These are phyloP conservation scores for Suillus spraguei DNA, from an alignment of 768 basidiomycete genomes.

Conservation along the genomic window DNA sequence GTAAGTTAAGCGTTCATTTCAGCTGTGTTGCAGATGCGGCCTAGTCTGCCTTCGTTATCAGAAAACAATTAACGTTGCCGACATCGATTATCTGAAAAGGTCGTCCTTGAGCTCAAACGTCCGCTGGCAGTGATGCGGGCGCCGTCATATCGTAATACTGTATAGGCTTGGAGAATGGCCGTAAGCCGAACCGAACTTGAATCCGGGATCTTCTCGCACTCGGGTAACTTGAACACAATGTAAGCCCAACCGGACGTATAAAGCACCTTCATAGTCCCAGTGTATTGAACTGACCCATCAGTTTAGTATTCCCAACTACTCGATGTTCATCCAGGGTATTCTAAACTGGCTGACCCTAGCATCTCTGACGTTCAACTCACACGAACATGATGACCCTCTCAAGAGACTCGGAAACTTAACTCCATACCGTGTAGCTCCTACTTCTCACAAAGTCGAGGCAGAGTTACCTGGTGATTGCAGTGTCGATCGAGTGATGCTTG, in stretches of 20 bases:
- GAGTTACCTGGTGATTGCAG: constrained; percentile 33
- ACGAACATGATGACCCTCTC: neutral
- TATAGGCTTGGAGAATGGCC: neutral
- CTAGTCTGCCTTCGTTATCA: neutral
- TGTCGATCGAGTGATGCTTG: constrained; percentile 37
- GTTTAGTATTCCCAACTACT: neutral
- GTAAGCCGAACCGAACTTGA: neutral
- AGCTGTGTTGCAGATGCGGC: too few species aligned
- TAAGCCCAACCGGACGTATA: neutral
- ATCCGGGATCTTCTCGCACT: neutral
- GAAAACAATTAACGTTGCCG: neutral
- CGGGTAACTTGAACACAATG: neutral
- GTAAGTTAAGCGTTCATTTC: too few species aligned
- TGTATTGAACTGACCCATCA: neutral
- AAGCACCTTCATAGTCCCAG: neutral
- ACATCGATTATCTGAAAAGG: too few species aligned
- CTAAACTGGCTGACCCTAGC: constrained; percentile 8
- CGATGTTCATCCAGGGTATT: constrained; percentile 6
- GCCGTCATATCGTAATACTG: too few species aligned
- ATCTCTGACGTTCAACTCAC: neutral
- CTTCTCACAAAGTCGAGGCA: constrained; percentile 25
- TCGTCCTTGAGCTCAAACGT: neutral
- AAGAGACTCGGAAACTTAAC: constrained; percentile 32
- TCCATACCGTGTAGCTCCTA: constrained; percentile 32
- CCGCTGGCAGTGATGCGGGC: too few species aligned